Conservation (phyloP, 768 basidiomycete species). For the Coprinellus micaceus region DNA sequence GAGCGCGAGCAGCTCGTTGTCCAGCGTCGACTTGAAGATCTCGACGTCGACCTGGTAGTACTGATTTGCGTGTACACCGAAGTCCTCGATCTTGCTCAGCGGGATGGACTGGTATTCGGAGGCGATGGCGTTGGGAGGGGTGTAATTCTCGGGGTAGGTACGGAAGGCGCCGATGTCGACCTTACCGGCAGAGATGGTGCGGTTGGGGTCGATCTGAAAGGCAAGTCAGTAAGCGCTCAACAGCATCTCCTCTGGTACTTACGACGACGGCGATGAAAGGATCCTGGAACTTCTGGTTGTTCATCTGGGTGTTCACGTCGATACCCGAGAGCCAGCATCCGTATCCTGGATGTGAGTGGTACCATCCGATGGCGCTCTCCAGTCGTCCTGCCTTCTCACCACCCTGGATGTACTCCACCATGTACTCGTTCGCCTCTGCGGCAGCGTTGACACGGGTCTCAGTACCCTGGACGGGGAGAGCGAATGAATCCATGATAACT, state of each 20-base stretch:
- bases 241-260: conserved; percentile 24
- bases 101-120: conserved; percentile 97
- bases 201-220: conserved; percentile 89
- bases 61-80: conserved; percentile 95
- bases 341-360: conserved; percentile 98
- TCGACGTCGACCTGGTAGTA: conserved; percentile 95
- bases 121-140: conserved; percentile 62
- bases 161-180: conserved; percentile 99
- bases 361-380: conserved; percentile 94
- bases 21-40: conserved; percentile 89
- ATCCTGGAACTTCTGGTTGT: conserved; percentile 92
- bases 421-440: conserved; percentile 95
- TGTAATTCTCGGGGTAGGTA: conserved; percentile 94
- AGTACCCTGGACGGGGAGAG: conserved; percentile 95
- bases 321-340: conserved; percentile 99
- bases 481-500: conserved; percentile 94
- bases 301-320: conserved; percentile 95
- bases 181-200: conserved; percentile 96
- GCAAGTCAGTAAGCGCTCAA: neutral
- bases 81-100: conserved; percentile 95
- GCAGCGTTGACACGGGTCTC: conserved; percentile 97
- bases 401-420: conserved; percentile 87
- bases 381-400: conserved; percentile 80
- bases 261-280: conserved; percentile 97
- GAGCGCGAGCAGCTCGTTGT: conserved; percentile 81